Base-by-base conservation (phyloP, 176 grass and related monocot genomes). In the Aegilops bicornis region DNA sequence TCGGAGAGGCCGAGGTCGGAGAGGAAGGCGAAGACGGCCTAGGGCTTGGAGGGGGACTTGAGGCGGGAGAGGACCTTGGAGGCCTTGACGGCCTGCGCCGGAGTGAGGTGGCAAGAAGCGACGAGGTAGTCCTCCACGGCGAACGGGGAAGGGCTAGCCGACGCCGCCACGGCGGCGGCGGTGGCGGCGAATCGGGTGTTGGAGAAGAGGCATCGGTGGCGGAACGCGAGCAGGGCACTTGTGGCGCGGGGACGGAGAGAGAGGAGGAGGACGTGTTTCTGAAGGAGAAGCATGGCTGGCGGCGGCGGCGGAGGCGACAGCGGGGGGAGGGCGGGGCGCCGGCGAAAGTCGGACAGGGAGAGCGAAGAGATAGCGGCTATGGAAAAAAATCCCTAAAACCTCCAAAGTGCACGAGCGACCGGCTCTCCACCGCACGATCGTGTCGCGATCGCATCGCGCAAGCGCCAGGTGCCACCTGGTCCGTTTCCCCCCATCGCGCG, bases 61-160 rank as follows among this genome's bases (percentile, higher is more conserved):
- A 95, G 91, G 82, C 81, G 84, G n/a, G 85, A 83, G 40, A 96
- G 47, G 22, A 58, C 8, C 63, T 69, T 89, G 25, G 89, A 77
- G 31, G 82, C 83, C 80, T 86, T 77, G 52, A 66, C 15, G 10
- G 84, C 78, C 86, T 90, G 79, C 31, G 39, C 45, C 2, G 79
- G 54, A 64, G 89, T 80, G 59, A 91, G 83, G 68, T 88, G 64
- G 56, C 91, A 91, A 22, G 86, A 78, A 6, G 89, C 19, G 15
- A 90, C 67, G 56, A 92, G 92, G 40, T 89, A 84, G 14, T 89
- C 87, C 48, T 83, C 29, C 32, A 90, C 79, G 63, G 82, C 58
- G 62, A 87, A 80, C 39, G 61, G 9, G 10, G 19, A 6, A 7
- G 63, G 64, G 47, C 33, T 27, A 37, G 77, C 13, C 4, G 17